Base-by-base conservation (phyloP, 208 protist genomes). In the Trichomonas vaginalis region DNA sequence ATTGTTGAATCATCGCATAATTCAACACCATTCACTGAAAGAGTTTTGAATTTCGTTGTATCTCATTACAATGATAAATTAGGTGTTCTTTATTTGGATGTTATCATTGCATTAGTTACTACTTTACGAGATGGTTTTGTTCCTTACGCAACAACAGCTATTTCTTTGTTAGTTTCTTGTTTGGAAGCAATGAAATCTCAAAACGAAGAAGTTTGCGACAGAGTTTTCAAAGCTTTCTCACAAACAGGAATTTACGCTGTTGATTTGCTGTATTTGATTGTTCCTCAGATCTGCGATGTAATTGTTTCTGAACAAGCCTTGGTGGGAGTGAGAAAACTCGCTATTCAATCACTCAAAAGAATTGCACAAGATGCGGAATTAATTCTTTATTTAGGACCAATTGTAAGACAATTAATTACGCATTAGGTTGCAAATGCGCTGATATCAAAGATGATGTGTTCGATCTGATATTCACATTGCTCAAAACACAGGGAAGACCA, bases 181-280 rank as follows among this genome's bases (percentile, higher is more conserved):
- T 39, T 92, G 0, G 86, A 92, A 48, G 39, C 42, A 17, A 92
- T 48, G 35, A 92, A 92, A 40, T 48, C 86, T 15, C 0, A 2
- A 0, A 39, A 92, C n/a, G 86, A 14, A 35, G 14, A 35, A 92
- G 6, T 48, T 8, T 92, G 86, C 15, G 35, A 51, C 10, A 48
- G n/a, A 51, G 86, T 92, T 35, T 51, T 92, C 1, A 40, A 49
- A 37, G 17, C 45, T 27, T 92, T 92, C 56, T 92, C 86, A 10
- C 17, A 48, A 42, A 15, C 56, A 17, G 86, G 86, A 39, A 56
- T 92, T 51, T 92, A 92, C 56, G 8, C 86, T 17, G 17, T 27
- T 39, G 86, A 92, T 51, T 39, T 92, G 17, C 56, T 92, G 45
- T 92, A 92, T 92, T 92, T 92, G 45, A 92, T 92, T 92, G 27